Conservation (phyloP, 164 flowering plant species). For the Pachysandra terminalis region DNA sequence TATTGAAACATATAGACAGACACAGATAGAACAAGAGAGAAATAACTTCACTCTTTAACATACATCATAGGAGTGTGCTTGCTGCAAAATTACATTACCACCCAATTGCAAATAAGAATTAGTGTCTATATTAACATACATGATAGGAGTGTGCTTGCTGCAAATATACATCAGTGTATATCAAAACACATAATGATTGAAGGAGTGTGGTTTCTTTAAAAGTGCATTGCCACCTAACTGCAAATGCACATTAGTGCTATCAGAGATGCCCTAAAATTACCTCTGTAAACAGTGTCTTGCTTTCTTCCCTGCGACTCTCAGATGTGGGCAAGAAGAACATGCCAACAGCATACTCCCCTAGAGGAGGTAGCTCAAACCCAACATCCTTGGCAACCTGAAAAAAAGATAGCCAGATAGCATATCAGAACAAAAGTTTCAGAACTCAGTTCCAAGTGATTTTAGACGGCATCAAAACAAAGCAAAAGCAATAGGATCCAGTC, state of each 20-base stretch:
- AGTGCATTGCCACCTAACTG: not conserved
- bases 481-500: not conserved
- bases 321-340: slow-evolving; percentile 94
- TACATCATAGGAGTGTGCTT: no score
- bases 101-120: no score
- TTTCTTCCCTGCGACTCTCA: slow-evolving; percentile 76
- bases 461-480: not conserved
- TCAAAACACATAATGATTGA: no score
- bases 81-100: no score
- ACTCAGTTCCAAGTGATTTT: not conserved
- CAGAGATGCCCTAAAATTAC: slow-evolving; percentile 33
- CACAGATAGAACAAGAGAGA: no score
- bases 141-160: no score
- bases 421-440: slow-evolving; percentile 6
- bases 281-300: slow-evolving; percentile 82
- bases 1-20: no score
- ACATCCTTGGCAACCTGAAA: slow-evolving; percentile 64
- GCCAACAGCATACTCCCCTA: slow-evolving; percentile 93
- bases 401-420: not conserved
- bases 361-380: slow-evolving; percentile 82
- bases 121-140: no score
- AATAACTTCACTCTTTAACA: no score
- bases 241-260: not conserved
- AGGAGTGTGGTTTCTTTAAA: no score
- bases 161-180: no score